phyloP scores from a whole-genome alignment of 192 early-diverging fungal genomes.

The Entrophospora sp. region DNA sequence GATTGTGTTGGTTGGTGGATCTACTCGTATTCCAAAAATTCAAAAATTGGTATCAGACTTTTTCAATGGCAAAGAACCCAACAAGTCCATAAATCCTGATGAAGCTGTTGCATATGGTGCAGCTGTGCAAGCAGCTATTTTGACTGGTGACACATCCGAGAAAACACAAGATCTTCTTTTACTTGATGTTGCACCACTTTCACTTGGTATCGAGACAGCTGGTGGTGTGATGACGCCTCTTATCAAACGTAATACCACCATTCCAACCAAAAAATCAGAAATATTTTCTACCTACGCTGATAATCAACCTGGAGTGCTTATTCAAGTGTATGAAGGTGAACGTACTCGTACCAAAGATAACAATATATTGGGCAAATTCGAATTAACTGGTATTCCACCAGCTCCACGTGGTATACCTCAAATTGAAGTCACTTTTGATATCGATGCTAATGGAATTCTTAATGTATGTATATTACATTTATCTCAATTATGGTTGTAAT shows the following conservation, averaged over 20 bases:
- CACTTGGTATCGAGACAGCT: constrained; percentile 97
- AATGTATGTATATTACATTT: constrained; percentile 57
- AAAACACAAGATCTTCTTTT: too few species aligned
- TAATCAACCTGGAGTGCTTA: too few species aligned
- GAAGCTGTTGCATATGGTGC: constrained; percentile 99
- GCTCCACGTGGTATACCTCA: constrained; percentile 95
- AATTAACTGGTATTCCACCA: constrained; percentile 92
- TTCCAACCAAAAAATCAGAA: constrained; percentile 97
- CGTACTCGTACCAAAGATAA: constrained; percentile 96
- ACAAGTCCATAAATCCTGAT: constrained; percentile 99
- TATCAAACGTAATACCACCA: too few species aligned
- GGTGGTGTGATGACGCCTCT: constrained; percentile 97
- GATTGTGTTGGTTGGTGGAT: too few species aligned
- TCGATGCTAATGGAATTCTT: constrained; percentile 97
- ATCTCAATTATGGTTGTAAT: too few species aligned
- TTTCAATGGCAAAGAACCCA: too few species aligned
- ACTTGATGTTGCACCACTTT: too few species aligned
- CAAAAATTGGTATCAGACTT: too few species aligned
- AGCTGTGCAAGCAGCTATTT: too few species aligned
- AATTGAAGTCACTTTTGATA: too few species aligned
- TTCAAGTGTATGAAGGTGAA: too few species aligned
- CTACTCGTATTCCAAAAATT: constrained; percentile 99
- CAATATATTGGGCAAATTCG: constrained; percentile 97
- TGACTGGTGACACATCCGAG: too few species aligned
- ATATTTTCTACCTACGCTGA: constrained; percentile 96